Conservation (phyloP, 2,329 filamentous ascomycete genomes). For the Sphaerulina populicola region DNA sequence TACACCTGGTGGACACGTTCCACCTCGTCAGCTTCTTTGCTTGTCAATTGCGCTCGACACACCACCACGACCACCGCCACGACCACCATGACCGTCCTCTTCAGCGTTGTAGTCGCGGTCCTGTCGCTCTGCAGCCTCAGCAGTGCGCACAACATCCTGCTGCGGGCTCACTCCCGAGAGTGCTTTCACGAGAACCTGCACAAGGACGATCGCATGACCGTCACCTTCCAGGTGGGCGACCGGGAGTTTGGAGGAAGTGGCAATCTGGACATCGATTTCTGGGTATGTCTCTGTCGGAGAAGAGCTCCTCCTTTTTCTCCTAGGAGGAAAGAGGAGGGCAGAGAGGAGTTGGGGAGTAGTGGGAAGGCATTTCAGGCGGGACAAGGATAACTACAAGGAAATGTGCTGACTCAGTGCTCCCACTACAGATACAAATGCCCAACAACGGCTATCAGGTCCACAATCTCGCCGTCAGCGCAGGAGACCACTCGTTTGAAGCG, state of each 20-base stretch:
- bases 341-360: too few relatives aligned
- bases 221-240: slow-evolving; percentile 96
- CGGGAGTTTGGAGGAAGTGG: slow-evolving; percentile 89
- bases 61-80: not conserved
- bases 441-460: slow-evolving; percentile 65
- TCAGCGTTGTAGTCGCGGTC: slow-evolving; percentile 37
- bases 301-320: not conserved
- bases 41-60: not conserved
- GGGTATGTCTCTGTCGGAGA: slow-evolving; percentile 53
- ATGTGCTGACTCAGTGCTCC: slow-evolving; percentile 8
- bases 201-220: slow-evolving; percentile 94
- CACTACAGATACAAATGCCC: slow-evolving; percentile 66
- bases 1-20: too few relatives aligned
- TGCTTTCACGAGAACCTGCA: slow-evolving; percentile 95
- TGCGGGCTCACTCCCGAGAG: slow-evolving; percentile 85
- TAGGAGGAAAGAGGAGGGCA: not conserved
- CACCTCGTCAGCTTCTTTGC: slow-evolving; percentile 1
- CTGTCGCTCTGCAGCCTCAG: slow-evolving; percentile 55
- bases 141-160: slow-evolving; percentile 87
- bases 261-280: slow-evolving; percentile 95
- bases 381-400: not conserved
- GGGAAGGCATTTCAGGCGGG: too few relatives aligned
- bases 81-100: slow-evolving; percentile 28
- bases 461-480: slow-evolving; percentile 73
- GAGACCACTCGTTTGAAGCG: slow-evolving; percentile 87